Evolutionary conservation across 1,284 basidiomycete genomes (phyloP), one percentile per base, ranked within the genome.

Genomic region (Taiwanofungus camphoratus): DNA sequence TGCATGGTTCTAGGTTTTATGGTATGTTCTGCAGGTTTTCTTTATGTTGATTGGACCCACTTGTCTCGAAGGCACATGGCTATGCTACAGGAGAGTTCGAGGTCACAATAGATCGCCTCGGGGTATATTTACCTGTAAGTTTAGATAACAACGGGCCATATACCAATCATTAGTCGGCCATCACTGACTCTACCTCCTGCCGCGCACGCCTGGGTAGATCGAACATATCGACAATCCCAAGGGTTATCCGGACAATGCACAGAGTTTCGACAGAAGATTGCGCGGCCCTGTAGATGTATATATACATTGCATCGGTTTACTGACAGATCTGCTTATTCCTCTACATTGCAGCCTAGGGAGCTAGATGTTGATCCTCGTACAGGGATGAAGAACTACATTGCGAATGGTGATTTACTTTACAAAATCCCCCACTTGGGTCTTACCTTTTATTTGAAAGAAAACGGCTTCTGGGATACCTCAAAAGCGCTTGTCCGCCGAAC

Each of bases 311-410:
- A 21, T 44, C 9, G 23, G 11, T 12, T 9, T 23, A 33, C 6
- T 21, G 3, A 35, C 35, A 36, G 3, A 35, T 2, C 24, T 1
- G 13, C n/a, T 12, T 27, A 8, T 37, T 34, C 21, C 39, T 18
- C 24, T 31, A 23, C 12, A 34, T 59, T 71, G 50, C 20, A 83
- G 79, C 86, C 86, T 0, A 67, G 76, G 33, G 93, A 97, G 60
- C 71, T 96, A 5, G 87, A 94, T 55, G 76, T 97, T 18, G 93
- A 97, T 61, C 79, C 79, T 1, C 70, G 74, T 8, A 90, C 87
- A 0, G 93, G 92, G 4, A 95, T 97, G 92, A 96, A 96, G 70
- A 93, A 93, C 58, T 97, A 95, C 61, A 93, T 96, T 46, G 89
- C 90, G 2, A 94, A 93, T 56, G 82, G 82, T 77, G 37, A 2